Base-by-base conservation (phyloP, 768 basidiomycete genomes). In the Amanita pallidorosea region DNA sequence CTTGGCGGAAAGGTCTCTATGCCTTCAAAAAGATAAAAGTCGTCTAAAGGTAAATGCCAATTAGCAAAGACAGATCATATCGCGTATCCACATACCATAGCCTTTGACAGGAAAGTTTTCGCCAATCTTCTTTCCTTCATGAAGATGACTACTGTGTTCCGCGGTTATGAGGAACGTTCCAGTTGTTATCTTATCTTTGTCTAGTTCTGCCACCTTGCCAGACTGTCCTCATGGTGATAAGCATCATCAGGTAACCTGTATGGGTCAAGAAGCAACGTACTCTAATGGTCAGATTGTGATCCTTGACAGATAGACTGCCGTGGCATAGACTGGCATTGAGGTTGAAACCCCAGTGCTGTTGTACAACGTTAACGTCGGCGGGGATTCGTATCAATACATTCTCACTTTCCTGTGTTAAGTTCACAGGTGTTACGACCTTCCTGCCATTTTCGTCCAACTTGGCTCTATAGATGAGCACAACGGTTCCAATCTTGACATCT, bases 341-440 rank as follows among this genome's bases (percentile, higher is more conserved):
- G 59, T 88, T 88, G 69, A 87, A 88, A 25, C 85, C 86, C 84
- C 85, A 88, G 62, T 88, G 85, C 83, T 88, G 52, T 0, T 44
- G 27, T 23, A 27, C 22, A 38, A 49, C 50, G 40, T 35, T 35
- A 43, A 45, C 44, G 7, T 45, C 12, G n/a, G 22, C 22, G 34
- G 53, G 25, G 42, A 49, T 40, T 53, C 38, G 27, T 51, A 49
- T 23, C 25, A 37, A 31, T 22, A 29, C 13, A 17, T 45, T 46
- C 2, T 29, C 2, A 53, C 72, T 34, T 56, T 84, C 84, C 75
- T 87, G 85, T 6, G 85, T 86, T 12, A 88, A 63, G 59, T 89
- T 89, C 45, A 88, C 69, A 0, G 85, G 85, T 4, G 85, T 87
- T 4, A 88, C 81, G 22, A 56, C 58, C 53, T 70, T 71, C 57